Percentiles rank a stretch among this genome's conserved stretches.
Evolutionary conservation across 2,329 filamentous ascomycete genomes (phyloP).

Genomic region (Fusarium devonianum): DNA sequence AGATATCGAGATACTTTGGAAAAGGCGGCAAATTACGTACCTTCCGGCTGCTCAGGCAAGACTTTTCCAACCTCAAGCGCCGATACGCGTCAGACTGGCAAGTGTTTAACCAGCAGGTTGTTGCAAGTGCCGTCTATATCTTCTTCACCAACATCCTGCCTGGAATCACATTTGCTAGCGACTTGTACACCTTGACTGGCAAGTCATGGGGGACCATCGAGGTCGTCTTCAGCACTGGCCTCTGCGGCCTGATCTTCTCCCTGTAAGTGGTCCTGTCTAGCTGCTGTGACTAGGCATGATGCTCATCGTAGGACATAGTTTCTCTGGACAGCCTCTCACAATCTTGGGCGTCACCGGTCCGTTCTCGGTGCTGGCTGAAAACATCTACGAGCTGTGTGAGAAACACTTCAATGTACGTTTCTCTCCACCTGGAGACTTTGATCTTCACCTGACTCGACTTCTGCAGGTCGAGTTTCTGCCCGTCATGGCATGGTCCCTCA

Average conservation of each 20-base stretch:
- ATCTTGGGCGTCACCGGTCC: slow-evolving; percentile 72
- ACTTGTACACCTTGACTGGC: slow-evolving; percentile 68
- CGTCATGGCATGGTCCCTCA: slow-evolving; percentile 72
- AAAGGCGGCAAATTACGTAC: slow-evolving; percentile 56
- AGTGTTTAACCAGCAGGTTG: slow-evolving; percentile 68
- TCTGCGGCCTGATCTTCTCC: slow-evolving; percentile 69
- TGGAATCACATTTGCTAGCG: slow-evolving; percentile 72
- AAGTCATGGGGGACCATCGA: slow-evolving; percentile 71
- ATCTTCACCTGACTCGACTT: too few species aligned
- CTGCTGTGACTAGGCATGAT: neutral
- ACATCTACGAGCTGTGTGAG: slow-evolving; percentile 66
- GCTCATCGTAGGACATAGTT: slow-evolving; percentile 37
- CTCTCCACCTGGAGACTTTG: neutral
- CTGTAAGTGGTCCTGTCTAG: slow-evolving; percentile 50
- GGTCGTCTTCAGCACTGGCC: slow-evolving; percentile 70
- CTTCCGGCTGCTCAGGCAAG: slow-evolving; percentile 60
- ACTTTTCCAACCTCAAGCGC: slow-evolving; percentile 53
- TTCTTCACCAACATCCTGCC: slow-evolving; percentile 73
- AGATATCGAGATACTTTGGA: slow-evolving; percentile 37
- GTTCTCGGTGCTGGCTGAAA: slow-evolving; percentile 72
- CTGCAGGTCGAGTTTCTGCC: slow-evolving; percentile 65
- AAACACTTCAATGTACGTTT: slow-evolving; percentile 59
- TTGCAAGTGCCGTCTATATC: slow-evolving; percentile 70
- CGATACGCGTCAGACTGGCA: slow-evolving; percentile 63
- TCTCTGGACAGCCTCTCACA: slow-evolving; percentile 68